phyloP scores from a whole-genome alignment of 805 yeast genomes.

The Starmerella cellae region DNA sequence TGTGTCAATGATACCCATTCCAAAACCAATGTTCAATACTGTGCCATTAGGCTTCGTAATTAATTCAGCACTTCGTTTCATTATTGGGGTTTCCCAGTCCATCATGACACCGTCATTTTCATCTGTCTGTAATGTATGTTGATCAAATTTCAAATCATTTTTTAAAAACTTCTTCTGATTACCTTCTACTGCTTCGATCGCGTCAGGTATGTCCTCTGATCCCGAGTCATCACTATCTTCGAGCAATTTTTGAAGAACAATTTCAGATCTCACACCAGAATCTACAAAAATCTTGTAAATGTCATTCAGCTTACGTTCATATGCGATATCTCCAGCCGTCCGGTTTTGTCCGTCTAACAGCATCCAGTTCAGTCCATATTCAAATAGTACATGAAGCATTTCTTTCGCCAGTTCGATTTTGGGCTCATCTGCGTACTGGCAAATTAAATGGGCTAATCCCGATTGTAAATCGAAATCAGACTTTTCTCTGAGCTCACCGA shows the following conservation, averaged over 20 bases:
- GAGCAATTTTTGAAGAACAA: constrained; percentile 54
- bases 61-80: constrained; percentile 68
- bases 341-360: constrained; percentile 54
- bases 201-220: constrained; percentile 12
- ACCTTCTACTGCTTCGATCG: constrained; percentile 21
- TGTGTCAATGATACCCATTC: constrained; percentile 89
- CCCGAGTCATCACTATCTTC: constrained; percentile 18
- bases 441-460: constrained; percentile 19
- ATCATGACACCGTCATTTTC: constrained; percentile 90
- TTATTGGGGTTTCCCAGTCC: constrained; percentile 83
- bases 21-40: constrained; percentile 81
- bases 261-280: constrained; percentile 86
- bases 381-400: constrained; percentile 55
- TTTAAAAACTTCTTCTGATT: constrained; percentile 49
- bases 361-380: constrained; percentile 90
- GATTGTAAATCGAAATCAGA: constrained; percentile 15
- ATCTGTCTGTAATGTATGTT: constrained; percentile 51
- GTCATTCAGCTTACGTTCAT: constrained; percentile 33
- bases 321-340: constrained; percentile 75
- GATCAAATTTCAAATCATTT: constrained; percentile 51
- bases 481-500: constrained; percentile 19
- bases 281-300: constrained; percentile 42
- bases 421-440: constrained; percentile 10
- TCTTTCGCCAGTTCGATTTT: constrained; percentile 15
- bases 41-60: constrained; percentile 39